Percentiles rank a stretch among this genome's conserved stretches.
phyloP scores from a whole-genome alignment of 495 filamentous ascomycete species.

The Choiromyces venosus region DNA sequence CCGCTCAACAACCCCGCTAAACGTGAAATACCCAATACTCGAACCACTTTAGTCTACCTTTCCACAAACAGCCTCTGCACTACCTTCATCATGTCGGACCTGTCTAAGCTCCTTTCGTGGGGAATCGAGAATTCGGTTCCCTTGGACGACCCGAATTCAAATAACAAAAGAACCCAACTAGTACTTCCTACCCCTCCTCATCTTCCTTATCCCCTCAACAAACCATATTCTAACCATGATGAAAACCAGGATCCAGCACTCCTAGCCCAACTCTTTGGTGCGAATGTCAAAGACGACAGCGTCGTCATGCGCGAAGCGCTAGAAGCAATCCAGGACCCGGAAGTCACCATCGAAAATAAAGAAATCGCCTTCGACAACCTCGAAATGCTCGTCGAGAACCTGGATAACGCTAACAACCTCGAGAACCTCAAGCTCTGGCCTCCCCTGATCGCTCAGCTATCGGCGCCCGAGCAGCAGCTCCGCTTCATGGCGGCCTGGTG shows the following conservation, averaged over 20 bases:
- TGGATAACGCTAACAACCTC: conserved; percentile 95
- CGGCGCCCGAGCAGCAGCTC: conserved; percentile 62
- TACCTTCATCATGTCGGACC: conserved; percentile 41
- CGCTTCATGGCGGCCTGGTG: conserved; percentile 85
- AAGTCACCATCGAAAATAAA: conserved; percentile 65
- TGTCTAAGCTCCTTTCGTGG: conserved; percentile 89
- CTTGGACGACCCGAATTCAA: conserved; percentile 39
- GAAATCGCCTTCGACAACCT: conserved; percentile 92
- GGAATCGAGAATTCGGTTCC: conserved; percentile 70
- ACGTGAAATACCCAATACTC: neutral
- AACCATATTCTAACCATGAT: conserved; percentile 15
- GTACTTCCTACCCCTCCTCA: conserved; percentile 46
- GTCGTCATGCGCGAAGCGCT: conserved; percentile 84
- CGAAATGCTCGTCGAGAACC: conserved; percentile 79
- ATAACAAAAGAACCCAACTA: conserved; percentile 35
- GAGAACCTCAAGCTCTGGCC: conserved; percentile 72
- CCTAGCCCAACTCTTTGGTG: conserved; percentile 64
- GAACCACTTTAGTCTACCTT: neutral
- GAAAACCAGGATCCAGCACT: conserved; percentile 35
- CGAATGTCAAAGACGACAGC: conserved; percentile 72
- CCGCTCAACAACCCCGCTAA: neutral
- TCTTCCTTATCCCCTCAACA: conserved; percentile 42
- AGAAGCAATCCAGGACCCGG: conserved; percentile 60
- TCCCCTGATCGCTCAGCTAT: conserved; percentile 64
- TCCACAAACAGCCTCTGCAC: conserved; percentile 16